Evolutionary conservation across 2,329 filamentous ascomycete genomes (phyloP), one percentile per base, ranked within the genome.

Genomic region (Alternaria brassicae): DNA sequence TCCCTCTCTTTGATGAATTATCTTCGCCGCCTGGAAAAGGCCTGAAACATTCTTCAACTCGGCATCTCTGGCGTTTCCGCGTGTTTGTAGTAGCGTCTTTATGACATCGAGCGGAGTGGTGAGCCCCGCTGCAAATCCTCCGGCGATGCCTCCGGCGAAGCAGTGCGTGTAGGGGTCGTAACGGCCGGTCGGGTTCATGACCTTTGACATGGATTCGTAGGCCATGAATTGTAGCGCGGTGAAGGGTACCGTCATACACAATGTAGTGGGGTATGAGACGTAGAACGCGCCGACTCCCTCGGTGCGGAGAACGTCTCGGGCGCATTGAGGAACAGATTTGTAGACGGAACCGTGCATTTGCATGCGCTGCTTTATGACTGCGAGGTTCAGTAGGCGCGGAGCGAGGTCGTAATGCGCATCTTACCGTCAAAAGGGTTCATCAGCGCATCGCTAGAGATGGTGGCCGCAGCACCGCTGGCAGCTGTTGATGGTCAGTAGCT

Each of bases 291-390:
- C 86, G 44, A 98, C 78, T 53, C 95, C 95, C 80, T 99, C 95
- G 52, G 88, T 89, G 72, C 85, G 88, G 81, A 97, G 97, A 61
- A 99, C 90, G 67, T 92, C 90, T 75, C 85, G 88, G 57, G 94
- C 94, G 83, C 95, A 99, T 76, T 97, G 90, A 56, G 85, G 77
- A 80, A 98, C 89, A 21, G 91, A 93, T 71, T 89, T 90, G 81
- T 98, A 97, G 67, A 89, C 88, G n/a, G 94, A 98, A 73, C 95
- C 91, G 77, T 97, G 92, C 60, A 99, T 91, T 80, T 99, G 95
- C 95, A 99, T 99, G 72, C 95, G 91, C 80, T 99, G 95, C 82
- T 99, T 99, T 83, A 99, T 97, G 62, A 99, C 95, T 97, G 73
- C 28, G 19, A 42, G 30, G 40, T 42, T 77, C 32, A 75, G 72